A percentile compares a stretch with the other conserved stretches of the same genome.
phyloP scores from a whole-genome alignment of 352 stramenopile genomes.

The Phytophthora citrophthora region DNA sequence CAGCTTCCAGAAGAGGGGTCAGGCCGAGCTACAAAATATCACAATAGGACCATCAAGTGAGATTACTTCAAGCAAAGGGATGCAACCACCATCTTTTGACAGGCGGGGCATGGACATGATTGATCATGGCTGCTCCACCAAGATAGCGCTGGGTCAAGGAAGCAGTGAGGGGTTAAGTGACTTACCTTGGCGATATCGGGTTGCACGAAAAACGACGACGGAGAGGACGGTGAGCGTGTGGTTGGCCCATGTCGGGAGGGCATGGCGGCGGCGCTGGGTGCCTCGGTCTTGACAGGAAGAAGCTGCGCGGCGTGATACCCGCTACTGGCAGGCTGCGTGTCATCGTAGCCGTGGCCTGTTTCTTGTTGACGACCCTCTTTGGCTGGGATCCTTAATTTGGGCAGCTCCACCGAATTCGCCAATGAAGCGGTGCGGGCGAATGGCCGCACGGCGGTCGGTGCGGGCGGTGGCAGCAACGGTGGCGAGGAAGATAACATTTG shows the following conservation, averaged over 20 bases:
- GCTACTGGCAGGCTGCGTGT: constrained; percentile 5
- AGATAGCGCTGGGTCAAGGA: neutral
- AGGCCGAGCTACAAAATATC: constrained; percentile 54
- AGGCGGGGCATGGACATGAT: constrained; percentile 14
- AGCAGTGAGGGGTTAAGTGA: neutral
- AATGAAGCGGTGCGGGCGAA: neutral
- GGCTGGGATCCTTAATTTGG: constrained; percentile 35
- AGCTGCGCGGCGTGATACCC: constrained; percentile 20
- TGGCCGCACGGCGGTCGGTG: constrained; percentile 9
- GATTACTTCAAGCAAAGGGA: constrained; percentile 8
- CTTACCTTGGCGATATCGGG: constrained; percentile 42
- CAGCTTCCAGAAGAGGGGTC: constrained; percentile 63
- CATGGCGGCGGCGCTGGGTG: neutral
- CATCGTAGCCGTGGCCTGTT: constrained; percentile 17
- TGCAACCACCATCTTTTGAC: constrained; percentile 25
- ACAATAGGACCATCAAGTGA: constrained; percentile 31
- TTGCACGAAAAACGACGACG: constrained; percentile 50
- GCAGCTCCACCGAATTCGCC: constrained; percentile 19
- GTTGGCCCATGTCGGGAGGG: constrained; percentile 15
- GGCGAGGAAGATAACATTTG: constrained; percentile 24
- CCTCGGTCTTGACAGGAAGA: constrained; percentile 26
- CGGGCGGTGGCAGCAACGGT: neutral
- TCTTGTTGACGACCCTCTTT: constrained; percentile 8
- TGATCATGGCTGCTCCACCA: neutral
- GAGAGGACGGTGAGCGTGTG: constrained; percentile 49